Conservation (phyloP, 2,329 filamentous ascomycete species). For the Massarina eburnea region DNA sequence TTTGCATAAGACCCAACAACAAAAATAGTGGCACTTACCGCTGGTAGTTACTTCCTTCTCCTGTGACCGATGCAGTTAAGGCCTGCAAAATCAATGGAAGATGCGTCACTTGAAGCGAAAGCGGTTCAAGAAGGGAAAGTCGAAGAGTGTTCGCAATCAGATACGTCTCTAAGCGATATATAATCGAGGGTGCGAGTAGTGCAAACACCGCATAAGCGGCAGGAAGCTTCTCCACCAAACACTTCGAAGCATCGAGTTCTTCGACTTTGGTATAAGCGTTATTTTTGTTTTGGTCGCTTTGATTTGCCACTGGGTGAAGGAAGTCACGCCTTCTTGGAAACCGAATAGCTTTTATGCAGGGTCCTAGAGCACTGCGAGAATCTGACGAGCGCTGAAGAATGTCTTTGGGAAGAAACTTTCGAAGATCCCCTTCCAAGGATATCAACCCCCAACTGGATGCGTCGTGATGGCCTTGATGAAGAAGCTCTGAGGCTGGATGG, state of each 20-base stretch:
- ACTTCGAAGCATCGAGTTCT: slow-evolving; percentile 52
- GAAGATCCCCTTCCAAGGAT: slow-evolving; percentile 19
- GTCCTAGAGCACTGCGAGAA: neutral
- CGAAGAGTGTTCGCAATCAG: slow-evolving; percentile 65
- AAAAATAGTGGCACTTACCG: slow-evolving; percentile 45
- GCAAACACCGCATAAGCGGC: slow-evolving; percentile 51
- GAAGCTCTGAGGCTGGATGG: slow-evolving; percentile 15
- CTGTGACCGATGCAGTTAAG: slow-evolving; percentile 66
- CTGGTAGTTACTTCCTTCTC: slow-evolving; percentile 71
- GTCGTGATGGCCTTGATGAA: slow-evolving; percentile 6
- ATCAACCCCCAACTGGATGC: slow-evolving; percentile 27
- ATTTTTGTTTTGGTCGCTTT: slow-evolving; percentile 17
- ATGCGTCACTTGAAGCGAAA: slow-evolving; percentile 54
- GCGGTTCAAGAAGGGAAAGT: slow-evolving; percentile 53
- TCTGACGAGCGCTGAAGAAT: slow-evolving; percentile 4
- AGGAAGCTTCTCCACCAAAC: slow-evolving; percentile 52
- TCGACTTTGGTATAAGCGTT: slow-evolving; percentile 47
- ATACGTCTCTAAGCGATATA: slow-evolving; percentile 67
- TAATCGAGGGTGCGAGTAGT: slow-evolving; percentile 70
- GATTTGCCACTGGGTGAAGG: slow-evolving; percentile 48
- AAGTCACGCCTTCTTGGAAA: slow-evolving; percentile 63
- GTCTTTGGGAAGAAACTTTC: slow-evolving; percentile 21
- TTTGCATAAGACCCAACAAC: neutral
- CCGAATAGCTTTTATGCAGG: slow-evolving; percentile 19
- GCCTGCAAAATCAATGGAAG: slow-evolving; percentile 65